Evolutionary conservation across 1,284 basidiomycete genomes (phyloP), one percentile per base, ranked within the genome.

Genomic region (Rhodotorula sp.): DNA sequence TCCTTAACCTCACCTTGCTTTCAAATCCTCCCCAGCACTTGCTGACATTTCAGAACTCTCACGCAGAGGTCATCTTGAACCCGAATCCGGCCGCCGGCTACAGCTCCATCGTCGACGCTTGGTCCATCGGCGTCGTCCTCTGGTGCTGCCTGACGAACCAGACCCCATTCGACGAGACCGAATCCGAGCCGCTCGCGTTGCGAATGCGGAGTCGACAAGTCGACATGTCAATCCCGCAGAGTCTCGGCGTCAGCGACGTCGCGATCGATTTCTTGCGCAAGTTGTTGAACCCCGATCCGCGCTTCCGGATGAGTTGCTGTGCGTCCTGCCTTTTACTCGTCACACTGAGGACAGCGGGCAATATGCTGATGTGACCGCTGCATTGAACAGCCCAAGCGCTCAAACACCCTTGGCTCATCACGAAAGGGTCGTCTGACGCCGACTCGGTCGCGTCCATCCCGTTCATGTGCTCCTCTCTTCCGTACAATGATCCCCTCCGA

Each of bases 101-200:
- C 78, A 85, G 89, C 77, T 86, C 88, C 68, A 82, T 89, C 24
- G 94, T 95, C 60, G 93, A 97, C 79, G 92, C 90, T 74, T 97
- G 92, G 92, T 93, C 91, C 60, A 86, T 93, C 29, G 93, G 94
- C 10, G 91, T 95, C 24, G 95, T 96, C 65, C 86, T 95, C 1
- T 96, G 89, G 56, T 92, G 92, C 90, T 91, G 90, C 88, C 79
- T 93, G 26, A 72, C 69, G 29, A 87, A 88, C 76, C 76, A 84
- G 0, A 86, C 82, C 42, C 89, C 91, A 0, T 92, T 93, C 80
- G 81, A 87, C 29, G 89, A 91, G 73, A 87, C 83, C 58, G 82
- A 84, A 58, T 77, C 82, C 51, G 71, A 78, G 3, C 78, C 82
- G 29, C 83, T 94, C 54, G 65, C 79, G 30, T 62, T 80, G 4